A percentile compares a stretch with the other conserved stretches of the same genome.
These are phyloP conservation scores for Diaporthe vaccinii DNA, from an alignment of 2,329 filamentous ascomycete species.

Conservation along the genomic window DNA sequence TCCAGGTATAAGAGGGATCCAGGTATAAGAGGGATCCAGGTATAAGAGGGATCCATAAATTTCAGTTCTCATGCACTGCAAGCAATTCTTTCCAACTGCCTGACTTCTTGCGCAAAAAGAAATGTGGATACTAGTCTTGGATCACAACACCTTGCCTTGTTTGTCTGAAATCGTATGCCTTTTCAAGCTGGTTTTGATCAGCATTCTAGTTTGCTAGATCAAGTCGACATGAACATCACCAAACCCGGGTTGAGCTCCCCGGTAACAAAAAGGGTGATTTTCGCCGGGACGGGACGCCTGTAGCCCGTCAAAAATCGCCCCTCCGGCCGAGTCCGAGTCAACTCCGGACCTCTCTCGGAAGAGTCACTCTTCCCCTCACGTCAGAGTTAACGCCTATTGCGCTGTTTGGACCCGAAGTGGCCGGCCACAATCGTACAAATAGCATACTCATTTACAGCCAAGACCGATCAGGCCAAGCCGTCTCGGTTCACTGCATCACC, in stretches of 20 bases:
- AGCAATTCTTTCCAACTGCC: neutral
- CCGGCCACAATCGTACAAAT: neutral
- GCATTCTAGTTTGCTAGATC: neutral
- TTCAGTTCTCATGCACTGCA: neutral
- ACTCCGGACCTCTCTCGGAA: neutral
- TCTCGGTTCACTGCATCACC: neutral
- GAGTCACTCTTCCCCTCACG: conserved; percentile 12
- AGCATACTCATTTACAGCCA: neutral
- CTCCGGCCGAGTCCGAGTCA: neutral
- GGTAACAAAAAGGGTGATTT: neutral
- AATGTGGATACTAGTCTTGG: neutral
- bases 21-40: too few relatives aligned
- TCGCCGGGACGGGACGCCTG: neutral
- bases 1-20: too few relatives aligned
- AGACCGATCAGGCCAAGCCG: neutral
- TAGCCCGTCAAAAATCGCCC: neutral
- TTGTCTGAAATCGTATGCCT: neutral
- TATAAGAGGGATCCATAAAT: neutral
- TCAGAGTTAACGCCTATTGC: neutral
- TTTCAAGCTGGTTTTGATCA: too few relatives aligned
- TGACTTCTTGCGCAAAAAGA: too few relatives aligned
- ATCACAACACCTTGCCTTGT: neutral
- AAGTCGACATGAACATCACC: neutral
- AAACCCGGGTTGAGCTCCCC: neutral
- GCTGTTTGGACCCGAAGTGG: neutral